Conservation (phyloP, 768 basidiomycete genomes). For the Mycena maculata region DNA sequence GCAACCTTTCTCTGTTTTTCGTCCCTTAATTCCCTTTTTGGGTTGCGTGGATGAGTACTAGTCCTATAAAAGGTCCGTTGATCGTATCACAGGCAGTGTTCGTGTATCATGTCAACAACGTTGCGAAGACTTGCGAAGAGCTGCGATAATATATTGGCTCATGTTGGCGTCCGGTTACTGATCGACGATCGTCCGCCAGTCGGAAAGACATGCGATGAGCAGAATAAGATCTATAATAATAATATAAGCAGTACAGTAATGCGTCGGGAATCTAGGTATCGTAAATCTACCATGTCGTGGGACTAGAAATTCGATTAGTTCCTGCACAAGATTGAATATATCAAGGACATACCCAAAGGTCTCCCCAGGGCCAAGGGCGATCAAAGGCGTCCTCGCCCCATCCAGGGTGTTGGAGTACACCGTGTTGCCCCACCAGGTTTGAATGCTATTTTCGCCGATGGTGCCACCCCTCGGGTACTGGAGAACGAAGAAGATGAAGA, state of each 20-base stretch:
- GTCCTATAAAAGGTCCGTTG: too few species aligned
- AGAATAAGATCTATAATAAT: slow-evolving; percentile 15
- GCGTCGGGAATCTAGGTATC: neutral
- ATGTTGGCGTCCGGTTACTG: too few species aligned
- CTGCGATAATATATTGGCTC: too few species aligned
- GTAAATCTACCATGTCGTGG: neutral
- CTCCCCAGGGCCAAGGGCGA: slow-evolving; percentile 22
- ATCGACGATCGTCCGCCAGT: too few species aligned
- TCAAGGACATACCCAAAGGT: slow-evolving; percentile 25
- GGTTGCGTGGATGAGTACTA: too few species aligned
- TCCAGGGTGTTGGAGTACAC: slow-evolving; percentile 43
- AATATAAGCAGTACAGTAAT: slow-evolving; percentile 14
- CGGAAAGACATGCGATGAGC: too few species aligned
- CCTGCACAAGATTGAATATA: neutral
- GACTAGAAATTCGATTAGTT: neutral
- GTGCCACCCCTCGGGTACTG: slow-evolving; percentile 59
- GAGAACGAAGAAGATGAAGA: slow-evolving; percentile 63
- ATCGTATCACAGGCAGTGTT: too few species aligned
- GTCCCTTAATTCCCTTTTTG: too few species aligned
- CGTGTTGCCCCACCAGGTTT: slow-evolving; percentile 64
- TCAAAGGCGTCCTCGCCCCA: slow-evolving; percentile 23
- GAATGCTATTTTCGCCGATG: slow-evolving; percentile 55
- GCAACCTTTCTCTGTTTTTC: too few species aligned
- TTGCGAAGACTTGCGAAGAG: too few species aligned
- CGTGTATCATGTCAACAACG: too few species aligned